Base-by-base conservation (phyloP, 176 grass and related monocot genomes). In the Chloris gayana region DNA sequence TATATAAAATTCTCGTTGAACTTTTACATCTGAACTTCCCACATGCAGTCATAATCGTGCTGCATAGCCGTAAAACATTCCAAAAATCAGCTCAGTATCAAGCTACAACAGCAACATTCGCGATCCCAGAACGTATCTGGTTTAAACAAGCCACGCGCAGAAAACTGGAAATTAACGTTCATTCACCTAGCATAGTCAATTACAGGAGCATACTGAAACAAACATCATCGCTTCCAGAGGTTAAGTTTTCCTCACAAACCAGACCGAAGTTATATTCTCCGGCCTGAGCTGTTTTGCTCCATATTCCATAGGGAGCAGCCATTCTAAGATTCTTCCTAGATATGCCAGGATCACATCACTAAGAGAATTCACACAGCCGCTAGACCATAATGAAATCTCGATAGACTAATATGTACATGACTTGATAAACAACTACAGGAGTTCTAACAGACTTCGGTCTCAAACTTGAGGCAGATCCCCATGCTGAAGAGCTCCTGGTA, bases 401-500 rank as follows among this genome's bases (percentile, higher is more conserved):
- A 35, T 2, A 66, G 33, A 50, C 9, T 61, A 78, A 31, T 59
- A 80, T 85, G 70, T 67, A 82, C 87, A 82, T 35, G n/a, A 38
- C 53, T 58, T 2, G 5, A 81, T 31, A 42, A n/a, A 19, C 21
- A 38, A 10, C n/a, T n/a, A 22, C 32, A 53, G 14, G 21, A 67
- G 35, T 75, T 78, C 82, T 90, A 99, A 53, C 96, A 93, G 38
- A 99, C 75, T 65, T 98, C 72, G 0, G 90, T 89, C 70, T 95
- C 86, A 14, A 98, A 98, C 75, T 94, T 98, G 34, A 98, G 88
- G 78, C 88, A 92, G 79, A 98, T 95, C 25, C 92, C 90, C 90
- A 93, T 95, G 79, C 92, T 98, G 53, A 98, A 98, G 65, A 98
- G 90, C 38, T 95, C 92, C 68, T 91, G 92, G 81, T 98, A 95